Base-by-base conservation (phyloP, 1,284 basidiomycete species). In the Pisolithus thermaeus region DNA sequence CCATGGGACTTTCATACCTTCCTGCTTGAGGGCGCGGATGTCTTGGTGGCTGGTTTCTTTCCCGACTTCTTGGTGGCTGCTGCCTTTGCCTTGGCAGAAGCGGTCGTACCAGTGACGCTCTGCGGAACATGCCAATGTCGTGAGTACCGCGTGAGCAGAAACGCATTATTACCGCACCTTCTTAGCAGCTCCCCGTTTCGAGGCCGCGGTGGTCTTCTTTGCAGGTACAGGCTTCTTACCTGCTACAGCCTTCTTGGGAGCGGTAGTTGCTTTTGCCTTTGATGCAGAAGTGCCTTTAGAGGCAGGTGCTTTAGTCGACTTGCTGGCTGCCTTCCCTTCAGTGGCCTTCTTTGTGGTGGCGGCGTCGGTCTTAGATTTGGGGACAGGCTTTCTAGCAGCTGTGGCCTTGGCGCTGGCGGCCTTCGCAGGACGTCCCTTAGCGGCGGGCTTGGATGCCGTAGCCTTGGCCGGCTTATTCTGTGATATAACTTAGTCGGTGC, bases 381-480 rank as follows among this genome's bases (percentile, higher is more conserved):
- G 25, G 12, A 49, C 40, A 16, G 49, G 50, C 50, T 56, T 69
- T 55, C 56, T 69, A 3, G 36, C 38, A 18, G 52, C 3, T 40
- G 47, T 12, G 6, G 59, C 56, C 53, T 58, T 66, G 12, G 59
- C 41, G 4, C 61, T 46, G 27, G 54, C 57, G 12, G 60, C 51
- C 59, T 74, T 77, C 11, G 59, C 56, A 32, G 68, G 58, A 25
- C 62, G 59, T 6, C 52, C 58, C 58, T 73, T 77, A 5, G 68
- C 53, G 2, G 57, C 51, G 25, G 61, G 14, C 44, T 64, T 70
- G 22, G 66, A 46, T 27, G 58, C 59, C 45, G 52, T 45, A 48
- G 38, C 59, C 23, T 73, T 78, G 3, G 77, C 71, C 40, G 82
- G 82, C 61, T 84, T 84, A 66, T 83, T 84, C 81, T 84, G 49